Evolutionary conservation across 179 eudicot species (phyloP).

Genomic region (Pouteria campechiana): DNA sequence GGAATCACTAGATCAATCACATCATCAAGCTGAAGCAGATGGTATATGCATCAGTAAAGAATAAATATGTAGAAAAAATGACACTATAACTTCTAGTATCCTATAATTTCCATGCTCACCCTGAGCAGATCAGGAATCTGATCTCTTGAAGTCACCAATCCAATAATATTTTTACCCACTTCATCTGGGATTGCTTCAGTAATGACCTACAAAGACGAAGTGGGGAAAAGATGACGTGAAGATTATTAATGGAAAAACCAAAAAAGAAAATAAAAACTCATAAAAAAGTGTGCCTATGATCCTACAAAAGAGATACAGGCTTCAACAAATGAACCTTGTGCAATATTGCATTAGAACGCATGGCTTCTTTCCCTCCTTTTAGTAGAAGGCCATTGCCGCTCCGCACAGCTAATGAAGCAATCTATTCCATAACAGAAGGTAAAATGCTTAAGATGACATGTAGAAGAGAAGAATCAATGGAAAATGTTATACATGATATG

Average conservation of each 20-base stretch:
- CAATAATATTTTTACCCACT: slow-evolving; percentile 55
- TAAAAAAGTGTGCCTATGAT: not conserved
- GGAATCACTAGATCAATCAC: slow-evolving; percentile 98
- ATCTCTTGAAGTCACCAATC: slow-evolving; percentile 62
- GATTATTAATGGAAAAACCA: not conserved
- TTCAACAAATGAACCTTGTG: slow-evolving; percentile 33
- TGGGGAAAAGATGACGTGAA: too few species aligned
- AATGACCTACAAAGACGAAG: slow-evolving; percentile 27
- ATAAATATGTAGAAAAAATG: too few species aligned
- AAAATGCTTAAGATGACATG: too few species aligned
- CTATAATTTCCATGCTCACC: slow-evolving; percentile 17
- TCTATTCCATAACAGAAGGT: too few species aligned
- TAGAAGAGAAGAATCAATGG: too few species aligned
- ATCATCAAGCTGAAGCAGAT: slow-evolving; percentile 74
- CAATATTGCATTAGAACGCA: slow-evolving; percentile 49
- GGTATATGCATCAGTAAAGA: too few species aligned
- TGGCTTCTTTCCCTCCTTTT: slow-evolving; percentile 74
- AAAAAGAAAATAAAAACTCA: not conserved
- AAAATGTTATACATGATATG: too few species aligned
- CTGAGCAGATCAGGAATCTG: slow-evolving; percentile 61
- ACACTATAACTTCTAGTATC: too few species aligned
- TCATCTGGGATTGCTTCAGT: slow-evolving; percentile 44
- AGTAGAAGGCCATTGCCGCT: slow-evolving; percentile 63
- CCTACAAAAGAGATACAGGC: not conserved
- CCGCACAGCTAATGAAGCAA: slow-evolving; percentile 60